Base-by-base conservation (phyloP, 768 basidiomycete species). In the Hebeloma cylindrosporum region DNA sequence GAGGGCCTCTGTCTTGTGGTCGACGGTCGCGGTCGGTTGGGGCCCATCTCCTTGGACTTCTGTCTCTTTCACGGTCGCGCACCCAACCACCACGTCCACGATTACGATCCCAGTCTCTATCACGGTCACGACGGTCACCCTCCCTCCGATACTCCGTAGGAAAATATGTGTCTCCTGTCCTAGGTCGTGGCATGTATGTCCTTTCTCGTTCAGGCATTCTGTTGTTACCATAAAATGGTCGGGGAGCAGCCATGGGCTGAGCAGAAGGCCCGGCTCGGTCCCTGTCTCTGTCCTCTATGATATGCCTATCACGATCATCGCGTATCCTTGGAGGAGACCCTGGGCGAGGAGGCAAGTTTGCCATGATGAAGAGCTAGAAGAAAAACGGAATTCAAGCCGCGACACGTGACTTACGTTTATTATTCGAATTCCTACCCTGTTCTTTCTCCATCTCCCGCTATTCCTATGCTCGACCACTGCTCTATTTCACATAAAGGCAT, bases 401-500 rank as follows among this genome's bases (percentile, higher is more conserved):
- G 47, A 35, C 47, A 43, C 36, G 20, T 38, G 23, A 46, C 41
- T 48, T 43, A 6, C 6, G 31, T 20, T 40, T 29, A 8, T 23
- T 42, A 43, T 37, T 45, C 17, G 25, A 31, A 37, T 17, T 29
- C 21, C 31, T 11, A 7, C 8, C 39, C 25, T 27, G n/a, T 21
- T 31, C 31, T 30, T 17, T 18, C 26, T 11, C 16, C 35, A 29
- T 48, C 33, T 25, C 39, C 17, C 25, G 37, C 39, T 42, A 31
- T 25, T 25, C 36, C n/a, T 18, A 96, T 96, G 93, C 80, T 96
- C 47, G 94, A 97, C 69, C 89, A 93, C 66, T 91, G 93, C 64
- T 93, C 92, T 21, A 95, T 97, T 59, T 91, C 91, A 7, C 92
- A 93, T 66, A 90, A 90, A 78, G 92, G 93, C 86, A 48, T 29